phyloP scores from a whole-genome alignment of 805 yeast species.

The Candida ponderosae region DNA sequence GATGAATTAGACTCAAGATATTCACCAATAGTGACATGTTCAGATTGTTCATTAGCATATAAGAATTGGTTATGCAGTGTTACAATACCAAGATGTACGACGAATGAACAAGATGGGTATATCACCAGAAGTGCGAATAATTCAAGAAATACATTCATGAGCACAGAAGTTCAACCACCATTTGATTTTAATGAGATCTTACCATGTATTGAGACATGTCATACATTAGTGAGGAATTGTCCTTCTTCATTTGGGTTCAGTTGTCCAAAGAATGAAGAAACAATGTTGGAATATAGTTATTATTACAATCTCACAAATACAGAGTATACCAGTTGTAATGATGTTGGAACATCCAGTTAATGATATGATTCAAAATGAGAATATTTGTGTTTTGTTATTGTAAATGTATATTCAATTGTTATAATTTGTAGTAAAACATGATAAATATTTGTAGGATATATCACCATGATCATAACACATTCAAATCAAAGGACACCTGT shows the following conservation, averaged over 20 bases:
- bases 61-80: constrained; percentile 87
- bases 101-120: constrained; percentile 36
- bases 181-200: constrained; percentile 64
- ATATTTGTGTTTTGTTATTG: no score
- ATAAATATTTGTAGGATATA: no score
- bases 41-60: constrained; percentile 63
- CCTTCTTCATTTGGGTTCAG: constrained; percentile 67
- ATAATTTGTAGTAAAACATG: no score
- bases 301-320: constrained; percentile 11
- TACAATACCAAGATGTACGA: constrained; percentile 79
- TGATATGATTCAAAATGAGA: no score
- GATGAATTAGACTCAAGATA: constrained; percentile 54
- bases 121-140: constrained; percentile 34
- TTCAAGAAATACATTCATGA: constrained; percentile 57
- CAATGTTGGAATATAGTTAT: constrained; percentile 22
- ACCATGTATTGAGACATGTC: constrained; percentile 82
- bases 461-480: no score
- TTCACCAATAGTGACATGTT: constrained; percentile 70
- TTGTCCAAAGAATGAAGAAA: constrained; percentile 47
- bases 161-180: constrained; percentile 45
- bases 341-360: constrained; percentile 21
- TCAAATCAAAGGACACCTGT: no score
- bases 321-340: constrained; percentile 32
- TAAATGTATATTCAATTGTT: no score
- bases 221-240: constrained; percentile 73